Evolutionary conservation across 2,329 filamentous ascomycete species (phyloP).

Genomic region (Kalmusia sp.): DNA sequence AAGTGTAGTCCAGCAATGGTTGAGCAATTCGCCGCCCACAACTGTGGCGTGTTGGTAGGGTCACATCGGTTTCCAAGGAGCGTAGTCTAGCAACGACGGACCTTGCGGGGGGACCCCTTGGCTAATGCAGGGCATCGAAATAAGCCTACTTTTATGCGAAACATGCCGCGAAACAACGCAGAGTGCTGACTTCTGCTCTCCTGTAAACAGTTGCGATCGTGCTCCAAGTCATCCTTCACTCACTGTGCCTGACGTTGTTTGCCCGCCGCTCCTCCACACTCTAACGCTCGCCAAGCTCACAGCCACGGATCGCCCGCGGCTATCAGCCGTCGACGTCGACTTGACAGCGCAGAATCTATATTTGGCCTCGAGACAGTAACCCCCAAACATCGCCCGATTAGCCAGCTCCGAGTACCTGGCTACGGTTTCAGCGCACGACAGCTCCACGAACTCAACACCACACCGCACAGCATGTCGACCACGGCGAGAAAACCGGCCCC

Average conservation of each 20-base stretch:
- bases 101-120: slow-evolving; percentile 3
- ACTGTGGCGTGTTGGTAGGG: background rate
- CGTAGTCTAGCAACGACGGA: background rate
- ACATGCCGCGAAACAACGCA: slow-evolving; percentile 8
- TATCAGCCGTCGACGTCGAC: background rate
- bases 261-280: slow-evolving; percentile 1
- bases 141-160: slow-evolving; percentile 15
- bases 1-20: background rate
- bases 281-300: slow-evolving; percentile 6
- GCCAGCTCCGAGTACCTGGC: slow-evolving; percentile 13
- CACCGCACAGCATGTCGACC: slow-evolving; percentile 37
- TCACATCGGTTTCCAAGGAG: slow-evolving; percentile 6
- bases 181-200: background rate
- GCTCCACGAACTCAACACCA: slow-evolving; percentile 3
- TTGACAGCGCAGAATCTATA: slow-evolving; percentile 6
- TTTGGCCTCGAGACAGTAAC: slow-evolving; percentile 5
- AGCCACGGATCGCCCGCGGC: slow-evolving; percentile 6
- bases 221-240: background rate
- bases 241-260: slow-evolving; percentile 5
- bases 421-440: slow-evolving; percentile 10
- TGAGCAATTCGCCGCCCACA: background rate
- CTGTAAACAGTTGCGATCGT: slow-evolving; percentile 7
- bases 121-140: slow-evolving; percentile 11
- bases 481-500: slow-evolving; percentile 45
- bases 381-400: background rate